Base-by-base conservation (phyloP, 306 rosid species). In the Macrotyloma uniflorum region DNA sequence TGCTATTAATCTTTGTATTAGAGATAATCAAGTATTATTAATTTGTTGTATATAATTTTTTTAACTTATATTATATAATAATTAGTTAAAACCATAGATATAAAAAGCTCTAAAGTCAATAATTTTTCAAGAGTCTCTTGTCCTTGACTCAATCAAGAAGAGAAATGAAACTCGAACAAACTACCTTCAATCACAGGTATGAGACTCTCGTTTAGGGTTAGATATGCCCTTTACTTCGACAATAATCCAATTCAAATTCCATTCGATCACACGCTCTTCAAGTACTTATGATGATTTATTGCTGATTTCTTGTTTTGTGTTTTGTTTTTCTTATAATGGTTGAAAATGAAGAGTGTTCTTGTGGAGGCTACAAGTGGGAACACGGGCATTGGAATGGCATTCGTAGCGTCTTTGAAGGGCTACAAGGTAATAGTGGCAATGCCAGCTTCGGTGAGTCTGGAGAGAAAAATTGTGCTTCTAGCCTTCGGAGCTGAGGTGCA, bases 401-500 rank as follows among this genome's bases (percentile, higher is more conserved):
- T 82, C 79, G 35, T 93, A 26, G 96, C 90, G 71, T 88, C 92
- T 33, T 38, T 82, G 80, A 93, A 84, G 85, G 93, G 92, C 5
- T 90, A 93, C 70, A 93, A 83, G 80, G 81, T 90, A 12, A 72
- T 85, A 66, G 79, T 89, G 20, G 28, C 70, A 47, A 88, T 93
- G 91, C 93, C 91, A 38, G 80, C 96, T 72, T 83, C 82, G 2
- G 59, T 43, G 49, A 90, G 96, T 53, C 19, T 87, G 11, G 96
- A 90, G 82, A 90, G 91, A 79, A 89, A 88, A 85, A 85, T 89
- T 33, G 86, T 90, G 30, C 83, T 83, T 47, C 76, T 61, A 24
- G 97, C 93, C 72, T 90, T 93, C 38, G 97, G 97, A 75, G 92
- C 96, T 4, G 91, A 93, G 84, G 75, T 93, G n/a, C 64, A 67